Conservation (phyloP, 148 eudicot species). For the Camellia japonica region DNA sequence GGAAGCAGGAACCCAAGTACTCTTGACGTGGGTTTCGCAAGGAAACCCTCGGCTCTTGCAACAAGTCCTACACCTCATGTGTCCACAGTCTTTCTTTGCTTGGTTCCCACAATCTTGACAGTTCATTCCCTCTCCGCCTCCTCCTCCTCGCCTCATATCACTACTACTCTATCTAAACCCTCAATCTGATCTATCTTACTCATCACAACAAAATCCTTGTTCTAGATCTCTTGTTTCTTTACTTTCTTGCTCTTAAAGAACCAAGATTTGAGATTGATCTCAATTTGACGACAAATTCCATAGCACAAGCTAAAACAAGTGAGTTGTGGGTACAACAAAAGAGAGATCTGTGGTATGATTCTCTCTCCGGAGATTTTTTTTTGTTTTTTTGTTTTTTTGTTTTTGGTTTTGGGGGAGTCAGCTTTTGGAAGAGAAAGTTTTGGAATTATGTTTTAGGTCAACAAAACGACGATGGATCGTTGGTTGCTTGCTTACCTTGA, state of each 20-base stretch:
- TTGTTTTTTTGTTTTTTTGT: neutral
- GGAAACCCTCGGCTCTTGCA: conserved; percentile 82
- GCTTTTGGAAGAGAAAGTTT: too few relatives aligned
- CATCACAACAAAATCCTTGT: conserved; percentile 53
- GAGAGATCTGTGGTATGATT: conserved; percentile 19
- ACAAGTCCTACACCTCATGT: conserved; percentile 78
- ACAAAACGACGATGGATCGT: neutral
- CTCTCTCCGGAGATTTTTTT: neutral
- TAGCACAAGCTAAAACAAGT: neutral
- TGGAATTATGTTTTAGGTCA: conserved; percentile 17
- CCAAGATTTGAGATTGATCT: neutral
- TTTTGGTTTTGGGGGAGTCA: too few relatives aligned
- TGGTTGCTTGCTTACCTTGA: conserved; percentile 4
- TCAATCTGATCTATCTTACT: conserved; percentile 18
- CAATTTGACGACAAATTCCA: conserved; percentile 28
- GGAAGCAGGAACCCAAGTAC: conserved; percentile 96
- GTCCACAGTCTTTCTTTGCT: conserved; percentile 75
- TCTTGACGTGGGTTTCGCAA: conserved; percentile 79
- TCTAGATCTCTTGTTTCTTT: conserved; percentile 63
- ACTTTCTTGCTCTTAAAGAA: conserved; percentile 17
- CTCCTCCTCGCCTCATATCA: conserved; percentile 20
- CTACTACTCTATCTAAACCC: conserved; percentile 16
- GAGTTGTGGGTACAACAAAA: too few relatives aligned
- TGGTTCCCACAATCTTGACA: conserved; percentile 94
- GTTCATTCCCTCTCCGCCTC: conserved; percentile 42